A percentile compares a stretch with the other conserved stretches of the same genome.
These are phyloP conservation scores for Hymenoscyphus albidus DNA, from an alignment of 2,329 filamentous ascomycete genomes.

Conservation along the genomic window DNA sequence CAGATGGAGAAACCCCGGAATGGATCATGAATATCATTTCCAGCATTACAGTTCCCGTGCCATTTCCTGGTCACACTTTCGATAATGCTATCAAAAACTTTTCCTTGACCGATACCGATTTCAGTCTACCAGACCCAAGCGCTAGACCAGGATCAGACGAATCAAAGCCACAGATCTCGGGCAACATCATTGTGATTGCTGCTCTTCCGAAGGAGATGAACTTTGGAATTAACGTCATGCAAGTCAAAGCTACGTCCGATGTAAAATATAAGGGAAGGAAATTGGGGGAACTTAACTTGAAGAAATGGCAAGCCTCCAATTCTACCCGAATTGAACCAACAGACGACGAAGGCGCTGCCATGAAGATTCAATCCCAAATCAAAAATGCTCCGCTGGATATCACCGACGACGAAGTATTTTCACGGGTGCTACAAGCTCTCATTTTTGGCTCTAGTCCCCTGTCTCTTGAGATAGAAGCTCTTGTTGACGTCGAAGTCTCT, in stretches of 20 bases:
- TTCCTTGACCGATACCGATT: constrained; percentile 78
- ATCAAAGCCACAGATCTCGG: constrained; percentile 74
- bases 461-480: constrained; percentile 69
- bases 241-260: constrained; percentile 72
- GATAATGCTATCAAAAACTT: constrained; percentile 86
- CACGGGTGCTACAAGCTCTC: constrained; percentile 74
- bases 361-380: constrained; percentile 74
- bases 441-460: constrained; percentile 69
- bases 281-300: constrained; percentile 75
- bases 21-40: constrained; percentile 82
- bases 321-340: constrained; percentile 65
- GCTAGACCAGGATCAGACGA: constrained; percentile 72
- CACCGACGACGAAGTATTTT: constrained; percentile 74
- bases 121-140: constrained; percentile 75
- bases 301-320: constrained; percentile 79
- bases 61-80: constrained; percentile 77
- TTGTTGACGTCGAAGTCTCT: constrained; percentile 76
- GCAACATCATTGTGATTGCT: constrained; percentile 75
- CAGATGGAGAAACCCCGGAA: constrained; percentile 63
- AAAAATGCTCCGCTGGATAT: constrained; percentile 77
- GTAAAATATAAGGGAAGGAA: constrained; percentile 75
- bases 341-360: constrained; percentile 53
- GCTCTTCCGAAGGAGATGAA: constrained; percentile 82
- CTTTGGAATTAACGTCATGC: constrained; percentile 73
- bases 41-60: constrained; percentile 77